Evolutionary conservation across 2,329 filamentous ascomycete genomes (phyloP).

Genomic region (Rasamsonia emersonii): DNA sequence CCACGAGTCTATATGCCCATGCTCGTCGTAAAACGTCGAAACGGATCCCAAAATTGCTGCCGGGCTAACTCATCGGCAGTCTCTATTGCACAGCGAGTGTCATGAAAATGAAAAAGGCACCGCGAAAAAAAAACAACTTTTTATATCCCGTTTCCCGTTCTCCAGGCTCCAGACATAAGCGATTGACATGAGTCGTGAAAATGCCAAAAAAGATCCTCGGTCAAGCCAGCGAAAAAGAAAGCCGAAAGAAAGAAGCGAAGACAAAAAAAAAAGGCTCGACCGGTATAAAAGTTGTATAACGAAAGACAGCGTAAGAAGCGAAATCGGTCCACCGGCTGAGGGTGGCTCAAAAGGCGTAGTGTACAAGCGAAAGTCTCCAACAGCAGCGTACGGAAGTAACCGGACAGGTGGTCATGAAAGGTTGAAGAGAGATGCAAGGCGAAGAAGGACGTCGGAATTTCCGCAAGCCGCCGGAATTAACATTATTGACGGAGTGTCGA

Average conservation of each 20-base stretch:
- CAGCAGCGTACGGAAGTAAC: conserved; percentile 10
- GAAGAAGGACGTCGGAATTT: conserved; percentile 8
- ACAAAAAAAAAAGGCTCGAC: conserved; percentile 19
- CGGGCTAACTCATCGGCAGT: not conserved
- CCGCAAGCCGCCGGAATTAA: conserved; percentile 26
- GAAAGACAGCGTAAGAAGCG: conserved; percentile 25
- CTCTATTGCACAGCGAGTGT: conserved; percentile 32
- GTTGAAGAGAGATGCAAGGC: conserved; percentile 2
- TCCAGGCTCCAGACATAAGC: conserved; percentile 30
- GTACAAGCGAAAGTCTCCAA: conserved; percentile 32
- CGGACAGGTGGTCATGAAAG: conserved; percentile 5
- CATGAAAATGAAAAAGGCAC: conserved; percentile 26
- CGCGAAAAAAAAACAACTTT: no score
- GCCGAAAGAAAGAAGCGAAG: not conserved
- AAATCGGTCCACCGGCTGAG: conserved; percentile 12
- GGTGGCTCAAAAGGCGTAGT: conserved; percentile 14
- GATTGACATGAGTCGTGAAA: conserved; percentile 35
- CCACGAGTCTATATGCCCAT: not conserved
- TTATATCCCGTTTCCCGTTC: conserved; percentile 16
- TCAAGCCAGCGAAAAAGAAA: conserved; percentile 19
- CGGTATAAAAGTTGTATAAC: conserved; percentile 21
- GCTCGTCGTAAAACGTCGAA: not conserved
- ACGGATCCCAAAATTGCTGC: not conserved
- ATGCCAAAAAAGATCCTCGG: conserved; percentile 20
- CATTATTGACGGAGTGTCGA: conserved; percentile 29